phyloP scores from a whole-genome alignment of 2,329 filamentous ascomycete species.

The Penicillium sp. region DNA sequence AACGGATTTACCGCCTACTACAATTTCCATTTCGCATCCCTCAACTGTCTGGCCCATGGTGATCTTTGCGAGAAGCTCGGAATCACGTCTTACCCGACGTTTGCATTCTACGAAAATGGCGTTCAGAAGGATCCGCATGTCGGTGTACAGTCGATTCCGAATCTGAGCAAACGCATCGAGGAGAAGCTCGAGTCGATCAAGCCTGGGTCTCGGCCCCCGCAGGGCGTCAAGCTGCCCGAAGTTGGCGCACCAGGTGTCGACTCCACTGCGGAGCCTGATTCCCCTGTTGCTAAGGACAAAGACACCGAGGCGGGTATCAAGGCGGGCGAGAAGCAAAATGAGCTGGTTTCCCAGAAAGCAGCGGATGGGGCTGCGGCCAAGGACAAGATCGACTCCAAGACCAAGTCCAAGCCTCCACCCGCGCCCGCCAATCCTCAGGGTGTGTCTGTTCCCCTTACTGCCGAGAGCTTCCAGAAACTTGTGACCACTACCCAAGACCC shows the following conservation, averaged over 20 bases:
- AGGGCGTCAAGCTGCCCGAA: conserved; percentile 64
- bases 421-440: conserved; percentile 62
- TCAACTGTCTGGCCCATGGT: conserved; percentile 81
- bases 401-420: conserved; percentile 53
- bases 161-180: conserved; percentile 69
- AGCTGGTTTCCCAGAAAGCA: conserved; percentile 31
- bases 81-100: conserved; percentile 68
- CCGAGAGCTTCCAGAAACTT: conserved; percentile 77
- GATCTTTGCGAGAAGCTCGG: conserved; percentile 69
- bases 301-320: conserved; percentile 36
- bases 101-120: conserved; percentile 76
- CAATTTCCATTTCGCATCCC: conserved; percentile 76
- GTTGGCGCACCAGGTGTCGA: conserved; percentile 58
- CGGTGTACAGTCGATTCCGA: conserved; percentile 64
- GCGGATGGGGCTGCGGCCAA: conserved; percentile 41
- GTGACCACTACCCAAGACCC: conserved; percentile 85
- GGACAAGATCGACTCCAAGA: conserved; percentile 47
- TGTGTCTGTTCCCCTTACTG: conserved; percentile 67
- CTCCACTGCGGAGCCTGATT: conserved; percentile 36
- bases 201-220: conserved; percentile 71
- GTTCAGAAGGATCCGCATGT: conserved; percentile 58
- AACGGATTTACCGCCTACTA: conserved; percentile 77
- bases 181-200: conserved; percentile 68
- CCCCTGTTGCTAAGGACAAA: conserved; percentile 42
- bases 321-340: conserved; percentile 42